Conservation (phyloP, 78 protist species). For the Dictyostelium discoideum region DNA sequence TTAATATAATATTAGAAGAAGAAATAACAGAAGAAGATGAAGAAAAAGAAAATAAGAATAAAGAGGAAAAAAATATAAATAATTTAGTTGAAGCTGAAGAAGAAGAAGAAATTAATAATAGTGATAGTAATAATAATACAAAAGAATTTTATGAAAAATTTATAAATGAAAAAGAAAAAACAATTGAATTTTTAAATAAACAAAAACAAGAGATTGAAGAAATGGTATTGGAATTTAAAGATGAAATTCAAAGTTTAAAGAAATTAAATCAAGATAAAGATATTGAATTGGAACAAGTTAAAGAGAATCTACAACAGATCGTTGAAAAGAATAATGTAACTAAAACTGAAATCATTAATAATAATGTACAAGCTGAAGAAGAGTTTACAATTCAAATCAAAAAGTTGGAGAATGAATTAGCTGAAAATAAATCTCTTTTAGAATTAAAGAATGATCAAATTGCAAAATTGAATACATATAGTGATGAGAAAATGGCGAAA, state of each 20-base stretch:
- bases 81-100: background rate
- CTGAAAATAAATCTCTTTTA: background rate
- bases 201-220: conserved; percentile 41
- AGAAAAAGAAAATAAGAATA: background rate
- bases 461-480: background rate
- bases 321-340: background rate
- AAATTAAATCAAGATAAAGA: background rate
- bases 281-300: background rate
- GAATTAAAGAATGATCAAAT: background rate
- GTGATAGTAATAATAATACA: background rate
- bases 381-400: background rate
- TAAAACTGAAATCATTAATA: background rate
- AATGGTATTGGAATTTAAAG: background rate
- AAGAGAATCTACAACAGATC: background rate
- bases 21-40: background rate
- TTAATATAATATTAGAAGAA: conserved; percentile 14
- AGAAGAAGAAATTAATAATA: background rate
- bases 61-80: background rate
- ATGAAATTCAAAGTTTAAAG: conserved; percentile 8
- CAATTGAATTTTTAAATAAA: conserved; percentile 6
- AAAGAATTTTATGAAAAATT: conserved; percentile 18
- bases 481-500: conserved; percentile 37
- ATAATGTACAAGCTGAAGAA: background rate
- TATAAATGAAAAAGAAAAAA: conserved; percentile 35
- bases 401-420: background rate